Base-by-base conservation (phyloP, 1,284 basidiomycete genomes). In the Trichosporon ovoides region DNA sequence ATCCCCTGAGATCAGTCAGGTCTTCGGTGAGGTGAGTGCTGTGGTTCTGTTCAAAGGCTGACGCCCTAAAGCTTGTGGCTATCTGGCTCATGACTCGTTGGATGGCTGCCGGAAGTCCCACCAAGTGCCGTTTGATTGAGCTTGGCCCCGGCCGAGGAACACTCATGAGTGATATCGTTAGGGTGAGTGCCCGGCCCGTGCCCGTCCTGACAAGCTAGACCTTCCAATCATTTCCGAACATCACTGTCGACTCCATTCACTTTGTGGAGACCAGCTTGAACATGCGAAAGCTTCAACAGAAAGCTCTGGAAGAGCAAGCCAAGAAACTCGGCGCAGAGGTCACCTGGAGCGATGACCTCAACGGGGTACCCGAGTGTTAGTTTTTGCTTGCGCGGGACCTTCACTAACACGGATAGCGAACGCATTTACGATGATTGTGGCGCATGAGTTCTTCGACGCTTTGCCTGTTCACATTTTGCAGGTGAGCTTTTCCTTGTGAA, bases 381-480 rank as follows among this genome's bases (percentile, higher is more conserved):
- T 69, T 55, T 7, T 16, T 7, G 31, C 3, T n/a, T 12, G 28
- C 28, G 9, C 28, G 28, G 12, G n/a, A n/a, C n/a, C n/a, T 19
- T 10, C 1, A 13, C 14, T 34, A n/a, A 24, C 11, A 11, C 3
- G n/a, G 52, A 37, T 52, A 65, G 63, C 79, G 33, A 81, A 83
- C 16, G 79, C 78, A 38, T 98, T 87, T 74, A 96, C 92, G 0
- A 86, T 97, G 80, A 75, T 96, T 19, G 79, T 97, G 7, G 96
- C 95, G 0, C 95, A 98, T 73, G 96, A 98, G 72, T 97, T 98
- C 78, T 98, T 99, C 64, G 96, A 98, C 71, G 95, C 95, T 0
- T 81, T 99, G 52, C 95, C 95, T 0, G 86, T 97, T 52, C 90
- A 97, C 74, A 80, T 95, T 33, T 81, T 98, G 49, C 86, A 96